Conservation (phyloP, 768 basidiomycete genomes). For the Amanita exitialis region DNA sequence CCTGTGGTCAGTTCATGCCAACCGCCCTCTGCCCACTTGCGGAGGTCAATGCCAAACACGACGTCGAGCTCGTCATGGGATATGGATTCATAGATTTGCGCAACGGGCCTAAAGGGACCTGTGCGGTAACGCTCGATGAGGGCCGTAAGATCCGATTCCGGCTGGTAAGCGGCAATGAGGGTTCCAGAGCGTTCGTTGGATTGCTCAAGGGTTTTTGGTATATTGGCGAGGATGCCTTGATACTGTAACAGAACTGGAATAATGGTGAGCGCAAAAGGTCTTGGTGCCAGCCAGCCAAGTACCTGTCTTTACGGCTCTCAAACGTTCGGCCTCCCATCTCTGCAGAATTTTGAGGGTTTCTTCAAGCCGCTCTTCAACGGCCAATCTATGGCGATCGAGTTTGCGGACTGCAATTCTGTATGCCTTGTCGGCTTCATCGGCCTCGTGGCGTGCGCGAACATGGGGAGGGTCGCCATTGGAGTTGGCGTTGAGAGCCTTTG, state of each 20-base stretch:
- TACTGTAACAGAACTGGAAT: conserved; percentile 71
- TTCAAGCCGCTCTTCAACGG: conserved; percentile 79
- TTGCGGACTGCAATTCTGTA: conserved; percentile 77
- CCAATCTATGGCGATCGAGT: conserved; percentile 78
- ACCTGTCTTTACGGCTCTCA: conserved; percentile 82
- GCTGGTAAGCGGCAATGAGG: conserved; percentile 76
- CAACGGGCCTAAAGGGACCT: conserved; percentile 81
- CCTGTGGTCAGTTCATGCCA: conserved; percentile 50
- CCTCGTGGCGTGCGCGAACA: conserved; percentile 64
- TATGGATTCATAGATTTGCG: conserved; percentile 82
- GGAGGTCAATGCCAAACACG: conserved; percentile 84
- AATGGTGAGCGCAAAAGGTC: not conserved
- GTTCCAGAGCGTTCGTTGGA: conserved; percentile 63
- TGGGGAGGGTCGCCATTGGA: conserved; percentile 53
- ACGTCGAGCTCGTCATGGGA: conserved; percentile 78
- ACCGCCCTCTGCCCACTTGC: conserved; percentile 84
- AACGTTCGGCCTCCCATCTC: conserved; percentile 76
- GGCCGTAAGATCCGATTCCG: conserved; percentile 77
- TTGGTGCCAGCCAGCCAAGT: conserved; percentile 2
- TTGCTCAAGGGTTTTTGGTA: conserved; percentile 58
- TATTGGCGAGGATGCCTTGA: conserved; percentile 65
- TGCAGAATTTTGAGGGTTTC: conserved; percentile 74
- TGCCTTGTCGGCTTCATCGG: conserved; percentile 68
- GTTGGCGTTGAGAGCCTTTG: conserved; percentile 52
- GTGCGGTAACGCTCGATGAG: conserved; percentile 91